A percentile compares a stretch with the other conserved stretches of the same genome.
Evolutionary conservation across 2,329 filamentous ascomycete genomes (phyloP).

Genomic region (Hypoxylon sp.): DNA sequence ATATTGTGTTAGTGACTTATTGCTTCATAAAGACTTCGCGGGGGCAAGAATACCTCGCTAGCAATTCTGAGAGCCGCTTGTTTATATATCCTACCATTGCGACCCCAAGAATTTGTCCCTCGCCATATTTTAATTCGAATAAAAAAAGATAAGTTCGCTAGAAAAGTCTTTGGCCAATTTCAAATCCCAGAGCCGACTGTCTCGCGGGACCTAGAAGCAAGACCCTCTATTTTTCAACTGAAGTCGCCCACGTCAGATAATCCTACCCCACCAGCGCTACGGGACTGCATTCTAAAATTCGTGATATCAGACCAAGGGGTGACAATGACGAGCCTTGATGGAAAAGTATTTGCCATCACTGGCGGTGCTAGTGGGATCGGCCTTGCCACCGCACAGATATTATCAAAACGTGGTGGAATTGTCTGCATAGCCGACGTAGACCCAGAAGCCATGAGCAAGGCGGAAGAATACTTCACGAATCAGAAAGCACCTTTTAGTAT

Average conservation of each 20-base stretch:
- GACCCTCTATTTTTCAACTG: neutral
- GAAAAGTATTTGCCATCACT: slow-evolving; percentile 59
- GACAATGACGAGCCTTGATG: slow-evolving; percentile 49
- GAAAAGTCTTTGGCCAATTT: neutral
- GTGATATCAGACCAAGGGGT: neutral
- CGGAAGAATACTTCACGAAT: slow-evolving; percentile 51
- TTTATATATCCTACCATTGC: neutral
- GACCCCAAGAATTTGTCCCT: neutral
- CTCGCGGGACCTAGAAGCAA: neutral
- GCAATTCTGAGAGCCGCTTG: slow-evolving; percentile 7
- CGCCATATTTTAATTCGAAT: neutral
- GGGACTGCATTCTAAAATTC: neutral
- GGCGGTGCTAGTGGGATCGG: slow-evolving; percentile 60
- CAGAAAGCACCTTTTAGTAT: slow-evolving; percentile 51
- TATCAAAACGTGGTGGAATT: slow-evolving; percentile 52
- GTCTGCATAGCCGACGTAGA: slow-evolving; percentile 54
- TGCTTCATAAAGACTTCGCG: neutral
- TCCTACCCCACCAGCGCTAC: slow-evolving; percentile 22
- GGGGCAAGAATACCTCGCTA: neutral
- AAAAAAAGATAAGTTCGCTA: neutral
- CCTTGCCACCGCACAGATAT: slow-evolving; percentile 53
- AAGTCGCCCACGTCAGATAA: neutral
- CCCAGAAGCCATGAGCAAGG: slow-evolving; percentile 47
- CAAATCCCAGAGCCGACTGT: neutral
- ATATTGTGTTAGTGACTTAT: neutral